Percentiles rank a stretch among this genome's conserved stretches.
phyloP scores from a whole-genome alignment of 2,329 filamentous ascomycete species.

The Clarireedia homoeocarpa region DNA sequence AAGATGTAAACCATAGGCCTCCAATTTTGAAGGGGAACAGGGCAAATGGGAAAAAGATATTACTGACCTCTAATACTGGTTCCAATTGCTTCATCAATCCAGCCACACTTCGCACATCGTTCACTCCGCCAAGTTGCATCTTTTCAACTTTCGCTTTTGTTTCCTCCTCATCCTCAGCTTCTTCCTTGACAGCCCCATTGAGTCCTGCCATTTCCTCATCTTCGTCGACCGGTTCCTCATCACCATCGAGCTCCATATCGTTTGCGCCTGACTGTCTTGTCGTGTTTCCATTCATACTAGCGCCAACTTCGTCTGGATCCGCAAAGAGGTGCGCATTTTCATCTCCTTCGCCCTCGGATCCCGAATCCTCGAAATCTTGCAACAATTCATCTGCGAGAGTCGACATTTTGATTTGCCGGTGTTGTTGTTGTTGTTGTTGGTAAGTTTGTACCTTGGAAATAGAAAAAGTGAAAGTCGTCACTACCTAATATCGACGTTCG shows the following conservation, averaged over 20 bases:
- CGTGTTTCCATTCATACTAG: slow-evolving; percentile 28
- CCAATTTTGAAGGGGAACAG: slow-evolving; percentile 25
- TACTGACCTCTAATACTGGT: slow-evolving; percentile 73
- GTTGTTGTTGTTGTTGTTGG: slow-evolving; percentile 1
- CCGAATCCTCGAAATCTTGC: slow-evolving; percentile 83
- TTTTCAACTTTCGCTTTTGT: slow-evolving; percentile 74
- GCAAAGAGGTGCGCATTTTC: slow-evolving; percentile 40
- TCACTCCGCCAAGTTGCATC: slow-evolving; percentile 66
- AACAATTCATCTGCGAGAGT: slow-evolving; percentile 88
- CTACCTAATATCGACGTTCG: not conserved
- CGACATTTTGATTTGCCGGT: slow-evolving; percentile 52
- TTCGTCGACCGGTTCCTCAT: slow-evolving; percentile 51
- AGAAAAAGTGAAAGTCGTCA: too few relatives aligned
- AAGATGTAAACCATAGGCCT: slow-evolving; percentile 54
- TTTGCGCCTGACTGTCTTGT: slow-evolving; percentile 29
- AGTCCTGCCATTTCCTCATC: slow-evolving; percentile 49
- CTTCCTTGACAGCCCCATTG: slow-evolving; percentile 30
- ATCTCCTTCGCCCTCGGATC: slow-evolving; percentile 63
- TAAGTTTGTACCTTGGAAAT: not conserved
- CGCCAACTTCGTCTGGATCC: slow-evolving; percentile 35
- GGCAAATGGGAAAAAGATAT: slow-evolving; percentile 14
- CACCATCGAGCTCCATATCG: slow-evolving; percentile 52
- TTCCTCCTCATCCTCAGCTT: slow-evolving; percentile 55
- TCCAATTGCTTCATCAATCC: slow-evolving; percentile 74
- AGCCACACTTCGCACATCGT: slow-evolving; percentile 73